A percentile compares a stretch with the other conserved stretches of the same genome.
Evolutionary conservation across 352 stramenopile genomes (phyloP).

Genomic region (Phytophthora litchii): DNA sequence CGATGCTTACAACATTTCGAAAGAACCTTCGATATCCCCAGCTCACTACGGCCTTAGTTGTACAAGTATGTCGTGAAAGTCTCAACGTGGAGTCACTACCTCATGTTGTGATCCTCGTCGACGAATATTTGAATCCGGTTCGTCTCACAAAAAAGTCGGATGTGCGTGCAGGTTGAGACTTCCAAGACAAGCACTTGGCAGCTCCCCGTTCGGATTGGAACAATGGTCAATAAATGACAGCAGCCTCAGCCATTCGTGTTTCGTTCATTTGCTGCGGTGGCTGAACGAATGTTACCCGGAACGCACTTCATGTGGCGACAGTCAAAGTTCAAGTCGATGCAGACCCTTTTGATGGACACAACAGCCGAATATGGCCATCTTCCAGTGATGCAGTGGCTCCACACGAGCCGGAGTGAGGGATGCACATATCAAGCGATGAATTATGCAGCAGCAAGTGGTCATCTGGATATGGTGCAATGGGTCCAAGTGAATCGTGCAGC

Average conservation of each 20-base stretch:
- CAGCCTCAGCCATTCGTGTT: slow-evolving; percentile 19
- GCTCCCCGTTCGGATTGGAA: slow-evolving; percentile 18
- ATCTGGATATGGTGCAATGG: slow-evolving; percentile 14
- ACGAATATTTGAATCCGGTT: slow-evolving; percentile 23
- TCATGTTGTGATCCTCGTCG: slow-evolving; percentile 21
- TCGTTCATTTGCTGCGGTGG: slow-evolving; percentile 22
- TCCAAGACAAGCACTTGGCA: slow-evolving; percentile 7
- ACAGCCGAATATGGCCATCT: slow-evolving; percentile 20
- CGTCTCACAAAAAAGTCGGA: slow-evolving; percentile 15
- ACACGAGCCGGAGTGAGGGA: slow-evolving; percentile 18
- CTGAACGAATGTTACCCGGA: slow-evolving; percentile 21
- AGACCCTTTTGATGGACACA: slow-evolving; percentile 23
- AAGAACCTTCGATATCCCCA: slow-evolving; percentile 4
- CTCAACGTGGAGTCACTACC: slow-evolving; percentile 20
- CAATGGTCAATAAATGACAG: slow-evolving; percentile 22
- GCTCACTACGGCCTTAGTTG: slow-evolving; percentile 7
- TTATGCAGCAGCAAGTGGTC: slow-evolving; percentile 23
- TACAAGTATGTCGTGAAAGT: slow-evolving; percentile 20
- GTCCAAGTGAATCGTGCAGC: slow-evolving; percentile 18
- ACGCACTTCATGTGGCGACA: slow-evolving; percentile 23
- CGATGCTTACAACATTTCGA: not conserved
- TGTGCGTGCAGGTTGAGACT: slow-evolving; percentile 17
- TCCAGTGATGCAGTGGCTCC: slow-evolving; percentile 23
- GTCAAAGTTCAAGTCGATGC: slow-evolving; percentile 18
- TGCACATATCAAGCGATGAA: slow-evolving; percentile 23